These are phyloP conservation scores for Malassezia nana DNA, from an alignment of 1,284 basidiomycete species.

Conservation along the genomic window DNA sequence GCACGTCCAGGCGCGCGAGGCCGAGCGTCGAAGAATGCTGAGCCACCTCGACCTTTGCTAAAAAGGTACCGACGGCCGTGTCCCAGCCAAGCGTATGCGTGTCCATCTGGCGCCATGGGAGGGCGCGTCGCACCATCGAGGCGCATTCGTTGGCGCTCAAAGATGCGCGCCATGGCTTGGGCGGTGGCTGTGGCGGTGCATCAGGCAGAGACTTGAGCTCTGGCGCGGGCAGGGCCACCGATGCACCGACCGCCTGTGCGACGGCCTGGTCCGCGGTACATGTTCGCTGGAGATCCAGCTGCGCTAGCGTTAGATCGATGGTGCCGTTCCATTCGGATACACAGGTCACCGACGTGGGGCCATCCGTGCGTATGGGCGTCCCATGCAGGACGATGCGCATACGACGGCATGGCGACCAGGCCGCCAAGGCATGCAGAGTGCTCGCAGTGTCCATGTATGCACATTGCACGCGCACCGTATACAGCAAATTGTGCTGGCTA, in stretches of 20 bases:
- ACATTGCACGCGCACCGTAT: background rate
- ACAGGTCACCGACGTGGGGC: background rate
- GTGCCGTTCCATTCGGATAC: constrained; percentile 7
- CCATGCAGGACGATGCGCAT: constrained; percentile 7
- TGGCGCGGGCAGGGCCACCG: too few species aligned
- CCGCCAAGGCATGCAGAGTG: background rate
- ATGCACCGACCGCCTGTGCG: too few species aligned
- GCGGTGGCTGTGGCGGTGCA: background rate
- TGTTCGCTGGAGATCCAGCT: background rate
- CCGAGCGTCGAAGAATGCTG: background rate
- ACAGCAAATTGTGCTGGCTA: constrained; percentile 12
- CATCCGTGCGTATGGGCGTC: background rate
- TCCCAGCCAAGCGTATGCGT: background rate
- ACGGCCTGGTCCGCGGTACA: background rate
- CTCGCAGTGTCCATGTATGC: background rate
- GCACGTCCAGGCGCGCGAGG: background rate
- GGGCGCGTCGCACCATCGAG: background rate
- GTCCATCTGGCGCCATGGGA: background rate
- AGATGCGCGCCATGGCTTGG: background rate
- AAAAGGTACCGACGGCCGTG: background rate
- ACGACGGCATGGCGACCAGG: constrained; percentile 2
- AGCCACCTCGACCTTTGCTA: background rate
- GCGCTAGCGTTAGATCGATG: background rate
- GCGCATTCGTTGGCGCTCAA: background rate
- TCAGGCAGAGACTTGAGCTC: background rate